phyloP scores from a whole-genome alignment of 2,329 filamentous ascomycete species.

The Trichoderma sp. region DNA sequence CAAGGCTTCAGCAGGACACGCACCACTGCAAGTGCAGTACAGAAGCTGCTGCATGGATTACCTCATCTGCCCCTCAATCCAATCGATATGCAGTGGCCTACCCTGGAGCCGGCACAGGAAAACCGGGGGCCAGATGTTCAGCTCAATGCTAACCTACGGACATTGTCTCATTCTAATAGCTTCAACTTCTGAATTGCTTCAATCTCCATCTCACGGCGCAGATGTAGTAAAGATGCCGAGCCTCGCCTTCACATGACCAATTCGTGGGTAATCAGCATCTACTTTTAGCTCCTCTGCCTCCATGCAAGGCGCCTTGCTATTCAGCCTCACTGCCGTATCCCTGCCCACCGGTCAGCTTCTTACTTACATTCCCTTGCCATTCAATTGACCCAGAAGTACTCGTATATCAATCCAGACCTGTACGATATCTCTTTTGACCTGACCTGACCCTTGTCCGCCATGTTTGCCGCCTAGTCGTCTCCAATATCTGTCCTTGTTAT shows the following conservation, averaged over 20 bases:
- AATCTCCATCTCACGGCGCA: neutral
- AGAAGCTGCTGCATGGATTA: neutral
- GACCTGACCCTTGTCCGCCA: neutral
- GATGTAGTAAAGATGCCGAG: neutral
- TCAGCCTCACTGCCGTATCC: conserved; percentile 1
- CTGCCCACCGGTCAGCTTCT: neutral
- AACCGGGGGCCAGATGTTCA: neutral
- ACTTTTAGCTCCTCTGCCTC: neutral
- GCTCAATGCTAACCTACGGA: neutral
- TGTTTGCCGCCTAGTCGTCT: neutral
- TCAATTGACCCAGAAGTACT: neutral
- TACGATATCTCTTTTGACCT: neutral
- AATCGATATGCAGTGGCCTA: neutral
- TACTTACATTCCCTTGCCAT: neutral
- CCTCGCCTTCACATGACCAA: neutral
- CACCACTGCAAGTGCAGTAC: conserved; percentile 4
- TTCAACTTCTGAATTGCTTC: neutral
- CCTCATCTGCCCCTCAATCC: neutral
- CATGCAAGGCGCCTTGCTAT: neutral
- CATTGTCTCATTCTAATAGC: no score
- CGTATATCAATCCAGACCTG: neutral
- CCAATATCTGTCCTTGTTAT: neutral
- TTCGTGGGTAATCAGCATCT: neutral
- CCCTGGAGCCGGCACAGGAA: neutral
- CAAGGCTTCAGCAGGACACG: conserved; percentile 23